Percentiles rank a stretch among this genome's conserved stretches.
Conservation (phyloP, 495 filamentous ascomycete genomes). For the Cercophora scortea region DNA sequence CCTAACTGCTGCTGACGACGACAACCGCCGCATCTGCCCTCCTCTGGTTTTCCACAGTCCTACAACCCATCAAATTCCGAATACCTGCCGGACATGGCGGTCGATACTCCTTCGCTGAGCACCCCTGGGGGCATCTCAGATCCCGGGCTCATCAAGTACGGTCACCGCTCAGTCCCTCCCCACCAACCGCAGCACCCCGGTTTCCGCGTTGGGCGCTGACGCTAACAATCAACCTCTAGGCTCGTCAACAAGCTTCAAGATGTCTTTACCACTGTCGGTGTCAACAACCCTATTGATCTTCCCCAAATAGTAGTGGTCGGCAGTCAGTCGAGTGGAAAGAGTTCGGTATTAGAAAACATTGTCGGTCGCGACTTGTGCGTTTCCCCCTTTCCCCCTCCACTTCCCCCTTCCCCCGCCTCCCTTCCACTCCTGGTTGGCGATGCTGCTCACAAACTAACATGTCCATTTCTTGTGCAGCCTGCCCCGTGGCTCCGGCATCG, state of each 20-base stretch:
- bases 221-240: constrained; percentile 40
- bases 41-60: not conserved
- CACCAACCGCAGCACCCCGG: not conserved
- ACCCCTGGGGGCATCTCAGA: constrained; percentile 49
- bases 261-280: constrained; percentile 97
- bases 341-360: constrained; percentile 99
- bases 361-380: constrained; percentile 97
- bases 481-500: constrained; percentile 96
- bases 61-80: constrained; percentile 1
- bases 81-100: constrained; percentile 17
- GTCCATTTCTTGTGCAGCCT: constrained; percentile 48
- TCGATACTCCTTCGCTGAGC: constrained; percentile 22
- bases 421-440: not conserved
- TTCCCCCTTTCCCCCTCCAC: constrained; percentile 3
- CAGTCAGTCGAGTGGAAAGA: constrained; percentile 98
- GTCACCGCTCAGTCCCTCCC: not conserved
- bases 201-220: constrained; percentile 15
- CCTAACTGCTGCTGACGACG: not conserved
- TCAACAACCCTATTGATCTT: constrained; percentile 98
- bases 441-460: constrained; percentile 5
- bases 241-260: constrained; percentile 99
- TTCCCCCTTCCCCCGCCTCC: not conserved
- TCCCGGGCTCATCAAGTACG: constrained; percentile 51
- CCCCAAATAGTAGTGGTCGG: constrained; percentile 98
- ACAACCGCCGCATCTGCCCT: not conserved